phyloP scores from a whole-genome alignment of 805 yeast species.

The Cyberlindnera galapagoensis region DNA sequence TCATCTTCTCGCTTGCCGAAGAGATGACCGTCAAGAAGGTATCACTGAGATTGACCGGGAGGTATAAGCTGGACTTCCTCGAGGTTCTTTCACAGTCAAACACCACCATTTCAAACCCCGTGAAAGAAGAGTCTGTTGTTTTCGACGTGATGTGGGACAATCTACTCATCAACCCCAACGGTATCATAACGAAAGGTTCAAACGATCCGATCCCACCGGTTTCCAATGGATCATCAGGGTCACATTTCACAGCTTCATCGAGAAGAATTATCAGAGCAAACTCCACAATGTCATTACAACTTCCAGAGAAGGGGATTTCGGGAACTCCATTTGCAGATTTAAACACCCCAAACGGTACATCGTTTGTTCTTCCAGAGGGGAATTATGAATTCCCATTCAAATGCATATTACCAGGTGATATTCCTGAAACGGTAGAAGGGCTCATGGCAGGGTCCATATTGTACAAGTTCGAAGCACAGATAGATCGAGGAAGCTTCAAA shows the following conservation, averaged over 20 bases:
- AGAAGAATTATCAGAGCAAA: conserved; percentile 18
- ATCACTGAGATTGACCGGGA: conserved; percentile 55
- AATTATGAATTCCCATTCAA: conserved; percentile 85
- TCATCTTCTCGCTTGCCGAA: conserved; percentile 66
- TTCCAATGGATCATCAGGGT: not conserved
- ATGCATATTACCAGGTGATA: conserved; percentile 69
- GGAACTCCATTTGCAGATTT: conserved; percentile 29
- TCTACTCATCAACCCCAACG: conserved; percentile 29
- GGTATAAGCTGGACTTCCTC: conserved; percentile 52
- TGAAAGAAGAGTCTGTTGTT: conserved; percentile 47
- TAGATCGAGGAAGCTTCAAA: conserved; percentile 59
- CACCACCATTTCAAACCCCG: conserved; percentile 30
- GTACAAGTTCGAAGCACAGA: conserved; percentile 67
- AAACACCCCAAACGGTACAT: conserved; percentile 17
- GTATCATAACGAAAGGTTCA: conserved; percentile 15
- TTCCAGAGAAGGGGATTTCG: conserved; percentile 24
- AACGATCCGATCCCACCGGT: no score
- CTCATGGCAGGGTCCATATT: conserved; percentile 69
- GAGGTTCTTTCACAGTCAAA: conserved; percentile 36
- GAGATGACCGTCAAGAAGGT: conserved; percentile 58
- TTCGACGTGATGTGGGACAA: conserved; percentile 76
- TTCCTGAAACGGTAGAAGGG: conserved; percentile 85
- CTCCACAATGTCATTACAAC: conserved; percentile 20
- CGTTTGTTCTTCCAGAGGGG: conserved; percentile 51
- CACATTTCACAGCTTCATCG: conserved; percentile 4